phyloP scores from a whole-genome alignment of 257 asterid species.

The Gentiana macrophylla region DNA sequence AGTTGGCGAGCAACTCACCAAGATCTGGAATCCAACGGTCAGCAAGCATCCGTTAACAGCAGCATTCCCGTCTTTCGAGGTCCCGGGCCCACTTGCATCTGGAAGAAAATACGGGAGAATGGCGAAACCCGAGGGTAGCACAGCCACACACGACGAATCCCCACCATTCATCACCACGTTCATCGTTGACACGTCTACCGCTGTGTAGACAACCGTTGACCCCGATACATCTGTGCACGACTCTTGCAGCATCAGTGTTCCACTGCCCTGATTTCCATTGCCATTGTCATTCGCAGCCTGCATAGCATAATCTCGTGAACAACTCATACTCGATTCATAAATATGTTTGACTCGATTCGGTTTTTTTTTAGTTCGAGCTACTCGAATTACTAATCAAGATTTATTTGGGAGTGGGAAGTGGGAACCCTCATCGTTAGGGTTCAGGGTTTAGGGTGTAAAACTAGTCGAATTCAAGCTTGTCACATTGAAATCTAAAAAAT shows the following conservation, averaged over 20 bases:
- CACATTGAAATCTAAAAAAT: no score
- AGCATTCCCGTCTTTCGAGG: slow-evolving; percentile 4
- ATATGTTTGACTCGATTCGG: no score
- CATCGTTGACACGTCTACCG: slow-evolving; percentile 40
- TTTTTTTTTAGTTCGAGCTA: no score
- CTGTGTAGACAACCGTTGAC: slow-evolving; percentile 45
- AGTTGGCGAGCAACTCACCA: slow-evolving; percentile 37
- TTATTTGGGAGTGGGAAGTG: no score
- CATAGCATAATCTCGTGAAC: slow-evolving; percentile 4
- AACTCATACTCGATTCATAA: no score
- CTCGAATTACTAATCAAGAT: no score
- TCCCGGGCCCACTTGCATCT: slow-evolving; percentile 11
- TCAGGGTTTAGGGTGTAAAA: no score
- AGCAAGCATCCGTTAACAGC: slow-evolving; percentile 45
- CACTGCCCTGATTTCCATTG: slow-evolving; percentile 18
- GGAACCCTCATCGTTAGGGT: no score
- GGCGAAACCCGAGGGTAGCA: slow-evolving; percentile 71
- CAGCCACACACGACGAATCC: slow-evolving; percentile 41
- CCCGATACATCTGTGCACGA: slow-evolving; percentile 43
- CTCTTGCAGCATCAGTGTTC: slow-evolving; percentile 59
- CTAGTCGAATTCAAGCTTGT: no score
- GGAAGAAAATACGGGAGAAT: slow-evolving; percentile 44
- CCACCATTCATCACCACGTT: slow-evolving; percentile 49
- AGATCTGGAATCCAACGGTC: slow-evolving; percentile 59
- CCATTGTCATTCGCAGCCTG: slow-evolving; percentile 29